Evolutionary conservation across 2,329 filamentous ascomycete species (phyloP).

Genomic region (Ophiostoma australiae): DNA sequence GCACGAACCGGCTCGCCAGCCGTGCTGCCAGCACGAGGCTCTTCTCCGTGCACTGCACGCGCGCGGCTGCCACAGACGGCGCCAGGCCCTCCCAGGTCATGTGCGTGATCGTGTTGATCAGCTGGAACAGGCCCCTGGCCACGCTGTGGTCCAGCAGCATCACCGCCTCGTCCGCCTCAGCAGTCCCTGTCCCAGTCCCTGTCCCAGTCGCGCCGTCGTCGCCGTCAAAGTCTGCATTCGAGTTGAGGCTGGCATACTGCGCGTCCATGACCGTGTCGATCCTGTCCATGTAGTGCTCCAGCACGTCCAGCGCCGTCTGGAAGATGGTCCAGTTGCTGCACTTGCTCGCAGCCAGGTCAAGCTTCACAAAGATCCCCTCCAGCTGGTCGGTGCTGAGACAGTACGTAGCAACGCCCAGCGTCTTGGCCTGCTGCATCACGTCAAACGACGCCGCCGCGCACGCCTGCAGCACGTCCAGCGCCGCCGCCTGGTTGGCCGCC

Average conservation of each 20-base stretch:
- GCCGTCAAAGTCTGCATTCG: constrained; percentile 30
- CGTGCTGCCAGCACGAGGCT: constrained; percentile 44
- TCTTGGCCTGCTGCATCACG: constrained; percentile 44
- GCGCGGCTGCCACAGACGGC: not conserved
- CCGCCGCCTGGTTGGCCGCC: constrained; percentile 47
- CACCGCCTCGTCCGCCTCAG: constrained; percentile 46
- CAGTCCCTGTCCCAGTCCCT: constrained; percentile 31
- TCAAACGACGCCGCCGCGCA: constrained; percentile 48
- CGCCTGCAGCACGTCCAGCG: constrained; percentile 49
- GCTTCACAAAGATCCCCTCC: constrained; percentile 47
- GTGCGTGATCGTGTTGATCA: constrained; percentile 31
- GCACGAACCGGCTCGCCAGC: constrained; percentile 38
- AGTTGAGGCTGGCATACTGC: constrained; percentile 37
- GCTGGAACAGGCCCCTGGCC: constrained; percentile 44
- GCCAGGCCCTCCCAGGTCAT: constrained; percentile 20
- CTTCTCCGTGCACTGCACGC: constrained; percentile 40
- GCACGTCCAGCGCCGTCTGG: constrained; percentile 41
- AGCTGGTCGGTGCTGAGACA: constrained; percentile 49
- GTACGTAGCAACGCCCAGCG: constrained; percentile 46
- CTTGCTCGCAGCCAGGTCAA: constrained; percentile 39
- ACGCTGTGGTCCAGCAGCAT: constrained; percentile 48
- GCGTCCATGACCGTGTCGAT: constrained; percentile 41
- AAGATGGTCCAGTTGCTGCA: constrained; percentile 48
- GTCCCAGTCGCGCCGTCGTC: constrained; percentile 30
- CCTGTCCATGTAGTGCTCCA: constrained; percentile 45